Conservation (phyloP, 1,139 yeast species). For the Hanseniaspora uvarum region DNA sequence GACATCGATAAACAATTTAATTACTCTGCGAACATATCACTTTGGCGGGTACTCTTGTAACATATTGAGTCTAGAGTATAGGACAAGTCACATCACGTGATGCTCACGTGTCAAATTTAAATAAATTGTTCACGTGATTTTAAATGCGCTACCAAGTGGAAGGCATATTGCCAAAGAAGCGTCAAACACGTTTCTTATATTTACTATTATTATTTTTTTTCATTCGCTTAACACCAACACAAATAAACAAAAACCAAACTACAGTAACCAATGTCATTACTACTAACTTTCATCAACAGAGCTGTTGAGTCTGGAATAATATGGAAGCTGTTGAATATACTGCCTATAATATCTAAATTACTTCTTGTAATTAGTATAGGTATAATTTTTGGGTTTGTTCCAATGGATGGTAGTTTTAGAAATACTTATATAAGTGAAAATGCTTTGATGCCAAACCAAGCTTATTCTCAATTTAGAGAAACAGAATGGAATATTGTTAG, state of each 20-base stretch:
- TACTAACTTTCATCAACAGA: constrained; percentile 44
- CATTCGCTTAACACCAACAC: neutral
- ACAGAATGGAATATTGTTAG: constrained; percentile 88
- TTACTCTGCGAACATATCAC: too few species aligned
- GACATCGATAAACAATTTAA: too few species aligned
- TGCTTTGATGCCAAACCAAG: constrained; percentile 95
- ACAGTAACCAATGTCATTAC: constrained; percentile 42
- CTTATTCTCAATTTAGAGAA: constrained; percentile 81
- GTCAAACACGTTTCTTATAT: neutral
- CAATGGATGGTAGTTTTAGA: constrained; percentile 73
- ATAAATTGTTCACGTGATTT: too few species aligned
- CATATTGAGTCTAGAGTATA: too few species aligned
- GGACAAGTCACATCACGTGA: too few species aligned
- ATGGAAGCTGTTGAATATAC: constrained; percentile 43
- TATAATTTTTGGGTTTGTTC: constrained; percentile 58
- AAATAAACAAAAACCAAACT: neutral
- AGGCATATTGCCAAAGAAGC: neutral
- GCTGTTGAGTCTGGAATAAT: constrained; percentile 50
- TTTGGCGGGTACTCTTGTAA: too few species aligned
- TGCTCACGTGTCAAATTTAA: too few species aligned
- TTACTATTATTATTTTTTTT: too few species aligned
- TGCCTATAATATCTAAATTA: constrained; percentile 57
- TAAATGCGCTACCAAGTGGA: too few species aligned
- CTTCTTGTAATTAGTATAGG: constrained; percentile 50
- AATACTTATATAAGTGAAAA: constrained; percentile 85